phyloP scores from a whole-genome alignment of 1,139 yeast species.

The Blastobotrys ciferrii region DNA sequence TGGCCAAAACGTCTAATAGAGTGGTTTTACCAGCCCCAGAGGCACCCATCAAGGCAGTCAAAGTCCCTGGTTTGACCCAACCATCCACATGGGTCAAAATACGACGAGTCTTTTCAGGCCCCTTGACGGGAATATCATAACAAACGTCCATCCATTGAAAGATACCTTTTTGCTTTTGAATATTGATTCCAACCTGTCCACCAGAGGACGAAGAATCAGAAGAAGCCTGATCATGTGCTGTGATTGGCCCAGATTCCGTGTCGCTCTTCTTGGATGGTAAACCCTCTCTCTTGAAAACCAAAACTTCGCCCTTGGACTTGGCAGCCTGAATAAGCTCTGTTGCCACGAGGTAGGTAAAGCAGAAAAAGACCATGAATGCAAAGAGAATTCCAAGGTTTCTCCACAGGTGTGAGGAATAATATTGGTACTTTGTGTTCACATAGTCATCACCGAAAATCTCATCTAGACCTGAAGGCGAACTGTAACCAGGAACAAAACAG shows the following conservation, averaged over 20 bases:
- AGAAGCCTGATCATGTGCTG: slow-evolving; percentile 17
- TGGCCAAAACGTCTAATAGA: slow-evolving; percentile 54
- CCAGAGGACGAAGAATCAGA: slow-evolving; percentile 26
- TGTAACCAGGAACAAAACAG: slow-evolving; percentile 59
- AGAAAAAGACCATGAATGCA: slow-evolving; percentile 56
- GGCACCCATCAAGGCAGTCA: slow-evolving; percentile 62
- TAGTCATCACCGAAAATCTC: slow-evolving; percentile 60
- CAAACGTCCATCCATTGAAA: slow-evolving; percentile 82
- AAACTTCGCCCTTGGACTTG: slow-evolving; percentile 79
- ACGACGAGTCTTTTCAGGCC: slow-evolving; percentile 48
- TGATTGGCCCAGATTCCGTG: slow-evolving; percentile 24
- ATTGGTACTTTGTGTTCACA: slow-evolving; percentile 46
- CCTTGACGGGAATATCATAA: slow-evolving; percentile 67
- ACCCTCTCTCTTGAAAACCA: slow-evolving; percentile 58
- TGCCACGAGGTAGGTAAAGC: slow-evolving; percentile 52
- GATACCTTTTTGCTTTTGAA: slow-evolving; percentile 40
- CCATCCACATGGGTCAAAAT: slow-evolving; percentile 58
- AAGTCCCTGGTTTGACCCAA: slow-evolving; percentile 58
- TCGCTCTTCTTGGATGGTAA: slow-evolving; percentile 33
- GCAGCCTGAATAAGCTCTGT: slow-evolving; percentile 71
- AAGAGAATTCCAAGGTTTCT: slow-evolving; percentile 74
- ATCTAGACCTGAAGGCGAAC: slow-evolving; percentile 42
- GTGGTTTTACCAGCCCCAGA: slow-evolving; percentile 70
- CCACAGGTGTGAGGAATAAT: slow-evolving; percentile 67
- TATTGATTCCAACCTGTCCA: slow-evolving; percentile 22